Evolutionary conservation across 768 basidiomycete genomes (phyloP).

Genomic region (Sarcomyxa edulis): DNA sequence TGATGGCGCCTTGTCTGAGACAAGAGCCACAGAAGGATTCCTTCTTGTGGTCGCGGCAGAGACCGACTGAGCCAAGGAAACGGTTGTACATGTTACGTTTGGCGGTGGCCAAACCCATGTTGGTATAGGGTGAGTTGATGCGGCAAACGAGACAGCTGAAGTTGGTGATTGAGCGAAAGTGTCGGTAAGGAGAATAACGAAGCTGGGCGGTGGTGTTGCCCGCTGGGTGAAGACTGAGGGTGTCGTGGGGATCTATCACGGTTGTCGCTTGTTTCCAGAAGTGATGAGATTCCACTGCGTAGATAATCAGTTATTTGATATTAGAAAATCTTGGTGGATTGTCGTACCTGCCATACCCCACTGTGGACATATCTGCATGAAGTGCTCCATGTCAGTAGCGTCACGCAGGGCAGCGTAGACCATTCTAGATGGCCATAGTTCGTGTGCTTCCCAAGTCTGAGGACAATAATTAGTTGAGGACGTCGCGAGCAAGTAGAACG

Average conservation of each 20-base stretch:
- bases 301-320: conserved; percentile 8
- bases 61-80: conserved; percentile 37
- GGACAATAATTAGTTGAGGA: conserved; percentile 42
- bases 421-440: conserved; percentile 57
- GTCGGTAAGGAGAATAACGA: conserved; percentile 48
- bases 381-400: conserved; percentile 49
- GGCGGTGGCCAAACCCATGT: conserved; percentile 43
- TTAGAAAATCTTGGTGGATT: conserved; percentile 3
- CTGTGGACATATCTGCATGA: conserved; percentile 58
- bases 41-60: conserved; percentile 63
- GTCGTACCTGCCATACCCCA: conserved; percentile 59
- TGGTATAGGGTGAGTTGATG: conserved; percentile 52
- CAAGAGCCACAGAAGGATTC: conserved; percentile 62
- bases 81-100: conserved; percentile 40
- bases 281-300: conserved; percentile 60
- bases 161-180: conserved; percentile 54
- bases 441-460: conserved; percentile 38
- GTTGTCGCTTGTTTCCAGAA: conserved; percentile 67
- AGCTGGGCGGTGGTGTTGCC: conserved; percentile 20
- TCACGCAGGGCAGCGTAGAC: conserved; percentile 61
- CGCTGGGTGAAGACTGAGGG: conserved; percentile 42
- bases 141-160: conserved; percentile 65
- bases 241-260: conserved; percentile 58
- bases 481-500: conserved; percentile 50
- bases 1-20: conserved; percentile 58